Evolutionary conservation across 495 filamentous ascomycete genomes (phyloP).

Genomic region (Hyaloscypha finlandica): DNA sequence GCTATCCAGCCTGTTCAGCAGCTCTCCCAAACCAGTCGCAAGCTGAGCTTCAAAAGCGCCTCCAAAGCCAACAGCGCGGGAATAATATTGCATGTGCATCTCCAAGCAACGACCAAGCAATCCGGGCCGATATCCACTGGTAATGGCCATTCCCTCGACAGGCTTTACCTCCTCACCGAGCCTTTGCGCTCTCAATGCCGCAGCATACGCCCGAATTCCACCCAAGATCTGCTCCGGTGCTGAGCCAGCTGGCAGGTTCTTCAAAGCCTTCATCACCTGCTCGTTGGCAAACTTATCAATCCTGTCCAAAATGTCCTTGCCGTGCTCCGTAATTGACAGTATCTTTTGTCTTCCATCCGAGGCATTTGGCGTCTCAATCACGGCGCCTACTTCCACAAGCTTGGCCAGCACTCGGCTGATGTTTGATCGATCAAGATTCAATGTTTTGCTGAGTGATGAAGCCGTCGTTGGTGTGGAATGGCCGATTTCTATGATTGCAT

Average conservation of each 20-base stretch:
- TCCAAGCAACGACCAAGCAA: slow-evolving; percentile 35
- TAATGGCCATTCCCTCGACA: slow-evolving; percentile 21
- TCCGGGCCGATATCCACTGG: slow-evolving; percentile 37
- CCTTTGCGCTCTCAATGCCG: slow-evolving; percentile 22
- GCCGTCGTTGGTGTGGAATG: slow-evolving; percentile 16
- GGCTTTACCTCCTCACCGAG: not conserved
- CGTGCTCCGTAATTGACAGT: slow-evolving; percentile 22
- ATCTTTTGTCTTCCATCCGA: not conserved
- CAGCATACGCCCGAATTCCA: slow-evolving; percentile 30
- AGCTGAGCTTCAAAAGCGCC: slow-evolving; percentile 31
- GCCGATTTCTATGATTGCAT: slow-evolving; percentile 35
- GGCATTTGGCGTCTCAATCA: not conserved
- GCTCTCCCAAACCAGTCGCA: slow-evolving; percentile 12
- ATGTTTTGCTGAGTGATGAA: slow-evolving; percentile 21
- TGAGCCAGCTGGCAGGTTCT: slow-evolving; percentile 7
- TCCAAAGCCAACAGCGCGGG: slow-evolving; percentile 28
- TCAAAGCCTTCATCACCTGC: slow-evolving; percentile 29
- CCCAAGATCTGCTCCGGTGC: slow-evolving; percentile 20
- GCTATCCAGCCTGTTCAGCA: slow-evolving; percentile 30
- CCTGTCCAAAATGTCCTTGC: slow-evolving; percentile 17
- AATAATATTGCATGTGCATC: slow-evolving; percentile 37
- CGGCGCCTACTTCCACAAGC: slow-evolving; percentile 19
- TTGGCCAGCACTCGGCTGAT: slow-evolving; percentile 23
- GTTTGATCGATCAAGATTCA: slow-evolving; percentile 19
- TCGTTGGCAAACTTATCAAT: slow-evolving; percentile 28